Evolutionary conservation across 2,329 filamentous ascomycete species (phyloP).

Genomic region (Hyphodiscus sp.): DNA sequence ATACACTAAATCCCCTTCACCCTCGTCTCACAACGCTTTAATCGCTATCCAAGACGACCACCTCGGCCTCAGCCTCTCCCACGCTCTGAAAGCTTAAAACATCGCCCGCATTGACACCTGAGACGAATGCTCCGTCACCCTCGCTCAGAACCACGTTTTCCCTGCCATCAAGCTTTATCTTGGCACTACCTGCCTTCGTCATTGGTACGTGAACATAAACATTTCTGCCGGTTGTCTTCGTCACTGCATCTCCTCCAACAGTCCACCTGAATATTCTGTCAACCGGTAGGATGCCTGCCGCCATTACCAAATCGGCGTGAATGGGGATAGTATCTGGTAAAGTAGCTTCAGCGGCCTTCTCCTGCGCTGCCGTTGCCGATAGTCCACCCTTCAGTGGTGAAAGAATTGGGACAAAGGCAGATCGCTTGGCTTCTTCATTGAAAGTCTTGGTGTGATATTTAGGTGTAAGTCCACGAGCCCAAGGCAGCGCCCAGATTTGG

Average conservation of each 20-base stretch:
- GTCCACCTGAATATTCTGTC: conserved; percentile 63
- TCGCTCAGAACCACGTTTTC: conserved; percentile 63
- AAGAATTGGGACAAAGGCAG: conserved; percentile 67
- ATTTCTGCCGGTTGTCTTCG: conserved; percentile 55
- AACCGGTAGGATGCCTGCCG: conserved; percentile 65
- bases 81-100: conserved; percentile 59
- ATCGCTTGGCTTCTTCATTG: conserved; percentile 63
- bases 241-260: conserved; percentile 51
- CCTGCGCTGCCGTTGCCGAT: conserved; percentile 54
- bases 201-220: conserved; percentile 77
- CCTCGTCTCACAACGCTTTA: conserved; percentile 1
- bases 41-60: conserved; percentile 19
- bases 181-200: conserved; percentile 68
- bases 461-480: conserved; percentile 64
- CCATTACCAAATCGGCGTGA: conserved; percentile 80
- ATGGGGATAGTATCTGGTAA: conserved; percentile 69
- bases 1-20: neutral
- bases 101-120: conserved; percentile 57
- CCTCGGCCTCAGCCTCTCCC: conserved; percentile 42
- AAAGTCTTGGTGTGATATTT: conserved; percentile 72
- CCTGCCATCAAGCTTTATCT: conserved; percentile 59
- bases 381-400: conserved; percentile 64
- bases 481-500: conserved; percentile 83
- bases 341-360: conserved; percentile 55
- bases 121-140: conserved; percentile 76